Evolutionary conservation across 2,329 filamentous ascomycete species (phyloP).

Genomic region (Trichophyton rubrum): DNA sequence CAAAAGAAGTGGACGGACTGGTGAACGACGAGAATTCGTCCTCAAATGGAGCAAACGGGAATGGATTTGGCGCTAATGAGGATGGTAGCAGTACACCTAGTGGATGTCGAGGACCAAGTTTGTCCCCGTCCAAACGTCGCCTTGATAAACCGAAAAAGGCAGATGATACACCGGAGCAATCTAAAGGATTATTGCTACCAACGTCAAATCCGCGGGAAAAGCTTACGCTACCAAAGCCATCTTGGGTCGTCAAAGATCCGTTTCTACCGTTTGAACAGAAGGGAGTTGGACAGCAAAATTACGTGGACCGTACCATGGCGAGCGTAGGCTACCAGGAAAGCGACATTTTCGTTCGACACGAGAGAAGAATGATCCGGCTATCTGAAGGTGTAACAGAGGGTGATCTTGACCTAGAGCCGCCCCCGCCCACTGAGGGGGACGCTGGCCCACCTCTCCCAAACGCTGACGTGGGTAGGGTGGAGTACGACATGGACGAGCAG

Average conservation of each 20-base stretch:
- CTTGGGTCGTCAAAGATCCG: conserved; percentile 36
- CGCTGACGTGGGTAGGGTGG: conserved; percentile 62
- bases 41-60: conserved; percentile 12
- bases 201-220: conserved; percentile 39
- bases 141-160: conserved; percentile 54
- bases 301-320: conserved; percentile 92
- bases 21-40: conserved; percentile 29
- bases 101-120: neutral
- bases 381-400: conserved; percentile 51
- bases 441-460: conserved; percentile 29
- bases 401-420: conserved; percentile 45
- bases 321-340: conserved; percentile 93
- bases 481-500: conserved; percentile 99
- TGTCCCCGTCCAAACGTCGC: conserved; percentile 41
- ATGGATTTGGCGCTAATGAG: conserved; percentile 21
- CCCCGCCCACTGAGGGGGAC: conserved; percentile 49
- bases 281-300: conserved; percentile 70
- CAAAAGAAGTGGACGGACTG: conserved; percentile 74
- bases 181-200: conserved; percentile 20
- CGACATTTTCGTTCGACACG: conserved; percentile 71
- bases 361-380: conserved; percentile 54
- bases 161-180: conserved; percentile 30
- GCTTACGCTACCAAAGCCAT: conserved; percentile 38
- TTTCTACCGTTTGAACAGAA: conserved; percentile 57
- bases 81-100: conserved; percentile 12